These are phyloP conservation scores for Fusarium proliferatum DNA, from an alignment of 2,329 filamentous ascomycete species.

Conservation along the genomic window DNA sequence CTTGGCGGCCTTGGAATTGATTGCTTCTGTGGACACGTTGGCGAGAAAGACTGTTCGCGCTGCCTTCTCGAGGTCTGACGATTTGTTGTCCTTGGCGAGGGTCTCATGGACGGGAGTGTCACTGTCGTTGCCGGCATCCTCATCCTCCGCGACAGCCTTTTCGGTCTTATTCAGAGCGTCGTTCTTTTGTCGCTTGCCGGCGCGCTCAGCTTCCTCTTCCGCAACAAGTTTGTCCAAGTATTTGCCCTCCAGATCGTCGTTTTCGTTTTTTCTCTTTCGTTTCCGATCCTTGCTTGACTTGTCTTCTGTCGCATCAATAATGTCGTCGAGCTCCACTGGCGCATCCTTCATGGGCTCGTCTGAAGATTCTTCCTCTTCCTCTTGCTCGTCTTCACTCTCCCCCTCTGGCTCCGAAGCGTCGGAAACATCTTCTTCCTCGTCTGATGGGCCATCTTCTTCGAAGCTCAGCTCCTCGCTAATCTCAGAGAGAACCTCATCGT, in stretches of 20 bases:
- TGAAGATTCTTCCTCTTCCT: slow-evolving; percentile 50
- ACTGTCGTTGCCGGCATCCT: slow-evolving; percentile 57
- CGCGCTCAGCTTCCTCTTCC: slow-evolving; percentile 67
- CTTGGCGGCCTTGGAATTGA: slow-evolving; percentile 83
- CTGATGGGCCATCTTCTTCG: slow-evolving; percentile 46
- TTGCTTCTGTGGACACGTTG: slow-evolving; percentile 86
- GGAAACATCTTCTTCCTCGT: slow-evolving; percentile 42
- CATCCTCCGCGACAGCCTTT: slow-evolving; percentile 57
- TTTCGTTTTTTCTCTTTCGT: slow-evolving; percentile 74
- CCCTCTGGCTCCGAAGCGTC: slow-evolving; percentile 45
- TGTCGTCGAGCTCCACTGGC: slow-evolving; percentile 51
- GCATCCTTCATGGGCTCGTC: slow-evolving; percentile 51
- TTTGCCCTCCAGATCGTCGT: slow-evolving; percentile 76
- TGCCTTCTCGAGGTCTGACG: slow-evolving; percentile 81
- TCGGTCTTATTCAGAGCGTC: slow-evolving; percentile 41
- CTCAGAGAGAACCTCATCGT: slow-evolving; percentile 50
- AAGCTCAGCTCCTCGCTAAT: slow-evolving; percentile 50
- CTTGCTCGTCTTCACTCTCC: slow-evolving; percentile 37
- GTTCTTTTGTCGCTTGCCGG: slow-evolving; percentile 65
- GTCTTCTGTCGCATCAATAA: slow-evolving; percentile 50
- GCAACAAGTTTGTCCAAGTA: slow-evolving; percentile 75
- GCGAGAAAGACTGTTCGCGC: slow-evolving; percentile 90
- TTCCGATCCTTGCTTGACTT: slow-evolving; percentile 63
- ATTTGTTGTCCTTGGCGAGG: slow-evolving; percentile 63
- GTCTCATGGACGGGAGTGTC: slow-evolving; percentile 67